A percentile compares a stretch with the other conserved stretches of the same genome.
Evolutionary conservation across 352 stramenopile genomes (phyloP).

Genomic region (Phytophthora agathidicida): DNA sequence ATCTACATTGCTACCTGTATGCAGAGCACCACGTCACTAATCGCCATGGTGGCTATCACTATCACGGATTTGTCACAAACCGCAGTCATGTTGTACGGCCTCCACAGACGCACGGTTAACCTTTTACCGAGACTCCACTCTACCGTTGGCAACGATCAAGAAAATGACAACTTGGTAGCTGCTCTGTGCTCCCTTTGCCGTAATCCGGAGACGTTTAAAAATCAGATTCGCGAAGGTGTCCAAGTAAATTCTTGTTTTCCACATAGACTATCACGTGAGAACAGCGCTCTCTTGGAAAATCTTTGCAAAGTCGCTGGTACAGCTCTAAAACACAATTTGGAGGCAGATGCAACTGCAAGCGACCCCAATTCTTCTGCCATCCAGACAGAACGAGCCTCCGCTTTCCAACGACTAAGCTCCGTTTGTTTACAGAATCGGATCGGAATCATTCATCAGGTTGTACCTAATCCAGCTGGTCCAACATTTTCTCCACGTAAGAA

Average conservation of each 20-base stretch:
- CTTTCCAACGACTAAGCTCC: not conserved
- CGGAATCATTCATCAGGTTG: not conserved
- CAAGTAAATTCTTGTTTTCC: slow-evolving; percentile 2
- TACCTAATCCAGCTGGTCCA: not conserved
- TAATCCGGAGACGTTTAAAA: not conserved
- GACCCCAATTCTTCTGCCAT: not conserved
- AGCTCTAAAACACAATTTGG: not conserved
- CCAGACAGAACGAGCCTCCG: not conserved
- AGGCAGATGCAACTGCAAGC: not conserved
- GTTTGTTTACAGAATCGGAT: not conserved
- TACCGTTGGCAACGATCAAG: not conserved
- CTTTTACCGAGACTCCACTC: slow-evolving; percentile 6
- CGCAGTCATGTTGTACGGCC: slow-evolving; percentile 9
- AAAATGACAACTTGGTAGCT: not conserved
- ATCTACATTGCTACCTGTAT: slow-evolving; percentile 23
- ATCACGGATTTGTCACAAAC: slow-evolving; percentile 16
- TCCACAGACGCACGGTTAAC: slow-evolving; percentile 1
- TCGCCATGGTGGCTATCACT: slow-evolving; percentile 2
- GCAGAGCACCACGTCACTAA: slow-evolving; percentile 13
- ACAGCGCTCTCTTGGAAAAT: not conserved
- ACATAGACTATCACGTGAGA: not conserved
- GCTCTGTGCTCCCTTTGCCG: slow-evolving; percentile 3
- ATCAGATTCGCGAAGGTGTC: slow-evolving; percentile 2
- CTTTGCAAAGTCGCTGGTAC: not conserved
- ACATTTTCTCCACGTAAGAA: not conserved